Base-by-base conservation (phyloP, 2,329 filamentous ascomycete genomes). In the Zasmidium citrigriseum region DNA sequence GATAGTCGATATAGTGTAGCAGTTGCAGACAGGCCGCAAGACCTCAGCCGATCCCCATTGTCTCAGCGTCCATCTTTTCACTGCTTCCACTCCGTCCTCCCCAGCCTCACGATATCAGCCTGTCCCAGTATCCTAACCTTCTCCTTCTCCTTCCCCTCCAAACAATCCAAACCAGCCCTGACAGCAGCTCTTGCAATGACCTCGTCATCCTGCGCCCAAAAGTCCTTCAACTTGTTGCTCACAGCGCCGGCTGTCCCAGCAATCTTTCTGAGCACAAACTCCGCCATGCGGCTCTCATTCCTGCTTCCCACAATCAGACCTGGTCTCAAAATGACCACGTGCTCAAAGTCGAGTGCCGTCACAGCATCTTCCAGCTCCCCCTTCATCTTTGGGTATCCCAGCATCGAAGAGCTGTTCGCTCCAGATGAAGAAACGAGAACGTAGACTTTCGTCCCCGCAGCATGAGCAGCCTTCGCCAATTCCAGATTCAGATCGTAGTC, bases 401-500 rank as follows among this genome's bases (percentile, higher is more conserved):
- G 71, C 1, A 67, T 79, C 64, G 77, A 85, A 62, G 76, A 82
- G 76, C 69, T 80, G 76, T 72, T 84, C n/a, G 78, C 80, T 52
- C 74, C 77, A 1, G 68, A 77, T 21, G 82, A 81, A 0, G 89
- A 92, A 56, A 96, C 82, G 63, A 96, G 86, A 21, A 97, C 87
- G 70, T 89, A 96, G 1, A 88, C 88, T 64, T 85, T 85, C 11
- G 85, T 83, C 34, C 91, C 91, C 0, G 87, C 85, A 3, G 82
- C 83, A 70, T 88, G 90, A 46, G 93, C 91, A 0, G 89, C 86
- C 60, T 83, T 82, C 2, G 90, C 92, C 22, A 96, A 81, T 64
- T 88, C 87, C 50, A 96, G 75, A 75, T 96, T 96, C 46, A 96
- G 80, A 70, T 95, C 91, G 71, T 92, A 85, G 77, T 97, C 93